Conservation (phyloP, 75 land plant genomes). For the Adiantum capillusveneris region DNA sequence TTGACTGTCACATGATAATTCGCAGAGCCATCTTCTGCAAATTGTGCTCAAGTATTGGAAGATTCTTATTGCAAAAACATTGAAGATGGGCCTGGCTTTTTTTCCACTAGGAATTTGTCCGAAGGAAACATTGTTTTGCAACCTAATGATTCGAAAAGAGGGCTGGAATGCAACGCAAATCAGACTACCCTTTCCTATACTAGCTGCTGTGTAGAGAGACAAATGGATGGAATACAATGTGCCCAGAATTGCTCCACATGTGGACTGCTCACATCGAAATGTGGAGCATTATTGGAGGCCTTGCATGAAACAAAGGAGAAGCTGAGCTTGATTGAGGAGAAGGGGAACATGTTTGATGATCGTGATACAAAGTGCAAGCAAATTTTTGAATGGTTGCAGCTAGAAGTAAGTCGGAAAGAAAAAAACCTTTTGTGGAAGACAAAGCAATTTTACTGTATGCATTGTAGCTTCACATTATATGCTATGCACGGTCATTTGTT, state of each 20-base stretch:
- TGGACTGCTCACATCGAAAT: slow-evolving; percentile 9
- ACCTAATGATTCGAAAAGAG: background rate
- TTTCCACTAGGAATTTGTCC: no score
- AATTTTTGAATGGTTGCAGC: background rate
- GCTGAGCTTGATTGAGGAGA: background rate
- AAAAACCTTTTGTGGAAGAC: no score
- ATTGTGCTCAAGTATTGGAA: background rate
- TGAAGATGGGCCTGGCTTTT: no score
- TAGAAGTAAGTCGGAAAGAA: slow-evolving; percentile 6
- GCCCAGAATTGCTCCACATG: slow-evolving; percentile 8
- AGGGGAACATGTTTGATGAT: slow-evolving; percentile 1
- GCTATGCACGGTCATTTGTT: no score
- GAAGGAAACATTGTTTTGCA: no score
- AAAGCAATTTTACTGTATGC: background rate
- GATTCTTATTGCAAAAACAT: no score
- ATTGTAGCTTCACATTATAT: no score
- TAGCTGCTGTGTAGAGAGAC: no score
- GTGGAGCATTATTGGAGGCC: slow-evolving; percentile 8
- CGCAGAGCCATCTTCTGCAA: slow-evolving; percentile 32
- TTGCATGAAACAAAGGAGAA: slow-evolving; percentile 13
- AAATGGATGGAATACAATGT: no score
- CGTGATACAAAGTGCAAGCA: slow-evolving; percentile 2
- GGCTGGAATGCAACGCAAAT: background rate
- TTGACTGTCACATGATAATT: slow-evolving; percentile 50
- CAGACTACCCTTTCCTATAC: background rate